Evolutionary conservation across 805 yeast species (phyloP), one percentile per base, ranked within the genome.

Genomic region (Phaffomyces thermotolerans): DNA sequence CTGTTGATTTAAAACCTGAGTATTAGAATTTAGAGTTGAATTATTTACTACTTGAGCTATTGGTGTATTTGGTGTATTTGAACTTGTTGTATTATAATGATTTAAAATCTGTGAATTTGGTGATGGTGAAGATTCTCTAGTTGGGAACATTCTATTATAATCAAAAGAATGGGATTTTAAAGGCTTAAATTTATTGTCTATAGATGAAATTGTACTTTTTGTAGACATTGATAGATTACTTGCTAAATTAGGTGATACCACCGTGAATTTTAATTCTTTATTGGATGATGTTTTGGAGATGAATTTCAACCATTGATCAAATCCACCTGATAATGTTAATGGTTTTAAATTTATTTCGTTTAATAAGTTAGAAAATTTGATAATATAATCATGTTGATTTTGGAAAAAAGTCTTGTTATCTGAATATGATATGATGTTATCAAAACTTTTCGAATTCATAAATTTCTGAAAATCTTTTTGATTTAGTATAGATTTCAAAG

Each of bases 271-370:
- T 10, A 56, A 32, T 7, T 46, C 46, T 7, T 43, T 33, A 6
- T 48, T 46, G 22, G 50, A 54, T 22, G 54, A 48, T 9, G 61
- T 50, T n/a, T 60, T 54, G 9, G 60, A 58, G 9, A 68, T 34
- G 22, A 57, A 57, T 33, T 59, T 58, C 15, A 59, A 50, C 78
- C 78, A 72, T 36, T 69, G 65, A 34, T 66, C 67, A 45, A 64
- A 68, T 2, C 78, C 78, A 22, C 78, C 78, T 18, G 65, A 52
- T 24, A 74, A 48, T 31, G 54, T 48, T 27, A 60, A 60, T 18
- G 66, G 39, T 8, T 46, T 30, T 8, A 52, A 36, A 8, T 40
- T 36, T 6, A 37, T 36, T 17, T 48, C 51, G 2, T 41, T 37
- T n/a, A 58, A 37, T 12, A 55, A 30, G 2, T 52, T 48, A 24